A percentile compares a stretch with the other conserved stretches of the same genome.
These are phyloP conservation scores for Metschnikowia borealis DNA, from an alignment of 805 yeast genomes.

Conservation along the genomic window DNA sequence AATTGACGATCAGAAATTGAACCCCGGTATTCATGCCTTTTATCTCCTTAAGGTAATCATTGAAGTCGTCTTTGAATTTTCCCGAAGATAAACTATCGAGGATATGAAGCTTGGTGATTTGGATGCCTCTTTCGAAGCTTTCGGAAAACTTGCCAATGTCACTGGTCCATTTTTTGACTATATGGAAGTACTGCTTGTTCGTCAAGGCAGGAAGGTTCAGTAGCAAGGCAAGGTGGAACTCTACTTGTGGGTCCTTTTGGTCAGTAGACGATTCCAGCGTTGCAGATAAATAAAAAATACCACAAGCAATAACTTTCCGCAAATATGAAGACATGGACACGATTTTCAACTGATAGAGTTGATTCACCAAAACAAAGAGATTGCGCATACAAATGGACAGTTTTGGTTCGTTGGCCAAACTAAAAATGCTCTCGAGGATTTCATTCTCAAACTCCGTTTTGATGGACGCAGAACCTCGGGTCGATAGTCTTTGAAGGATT, in stretches of 20 bases:
- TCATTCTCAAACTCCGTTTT: constrained; percentile 44
- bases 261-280: constrained; percentile 25
- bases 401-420: constrained; percentile 20
- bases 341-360: constrained; percentile 46
- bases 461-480: constrained; percentile 22
- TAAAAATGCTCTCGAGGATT: constrained; percentile 37
- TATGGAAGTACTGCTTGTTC: constrained; percentile 53
- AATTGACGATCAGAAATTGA: constrained; percentile 43
- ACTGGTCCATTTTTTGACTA: constrained; percentile 46
- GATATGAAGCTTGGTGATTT: constrained; percentile 27
- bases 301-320: constrained; percentile 80
- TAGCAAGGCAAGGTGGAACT: constrained; percentile 52
- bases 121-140: constrained; percentile 38
- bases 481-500: constrained; percentile 23
- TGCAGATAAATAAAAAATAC: constrained; percentile 58
- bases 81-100: constrained; percentile 28
- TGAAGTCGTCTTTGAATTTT: constrained; percentile 15
- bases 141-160: constrained; percentile 27
- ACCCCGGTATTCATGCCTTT: constrained; percentile 37
- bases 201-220: constrained; percentile 55
- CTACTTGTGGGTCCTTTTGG: constrained; percentile 16
- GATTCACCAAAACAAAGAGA: constrained; percentile 48
- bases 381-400: constrained; percentile 16
- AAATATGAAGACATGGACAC: constrained; percentile 64
- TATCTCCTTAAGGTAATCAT: constrained; percentile 12